phyloP scores from a whole-genome alignment of 2,329 filamentous ascomycete species.

The Microdochium trichocladiopsis region DNA sequence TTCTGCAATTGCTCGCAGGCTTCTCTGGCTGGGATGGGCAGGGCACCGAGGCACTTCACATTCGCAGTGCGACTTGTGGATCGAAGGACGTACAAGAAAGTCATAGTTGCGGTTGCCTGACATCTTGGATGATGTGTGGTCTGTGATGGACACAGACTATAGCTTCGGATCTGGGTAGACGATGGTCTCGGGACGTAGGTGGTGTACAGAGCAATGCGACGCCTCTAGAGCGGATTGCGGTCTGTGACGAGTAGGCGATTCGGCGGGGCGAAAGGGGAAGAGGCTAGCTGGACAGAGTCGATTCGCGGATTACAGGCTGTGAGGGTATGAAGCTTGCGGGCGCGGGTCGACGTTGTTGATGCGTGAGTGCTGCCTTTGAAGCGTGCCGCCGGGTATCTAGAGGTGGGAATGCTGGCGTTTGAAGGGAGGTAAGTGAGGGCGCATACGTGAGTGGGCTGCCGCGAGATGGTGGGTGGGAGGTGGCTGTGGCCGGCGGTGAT shows the following conservation, averaged over 20 bases:
- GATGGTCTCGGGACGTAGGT: not conserved
- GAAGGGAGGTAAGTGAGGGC: not conserved
- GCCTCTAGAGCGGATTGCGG: not conserved
- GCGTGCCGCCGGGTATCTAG: not conserved
- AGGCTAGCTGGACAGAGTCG: not conserved
- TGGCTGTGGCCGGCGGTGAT: not conserved
- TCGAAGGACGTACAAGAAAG: slow-evolving; percentile 71
- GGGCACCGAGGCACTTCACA: no score
- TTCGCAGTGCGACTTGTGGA: slow-evolving; percentile 7
- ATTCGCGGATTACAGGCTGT: not conserved
- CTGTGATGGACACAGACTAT: slow-evolving; percentile 12
- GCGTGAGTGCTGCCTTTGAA: not conserved
- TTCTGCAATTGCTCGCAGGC: no score
- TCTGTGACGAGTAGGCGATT: not conserved
- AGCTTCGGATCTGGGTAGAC: not conserved
- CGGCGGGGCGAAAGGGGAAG: not conserved
- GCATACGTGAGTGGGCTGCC: not conserved
- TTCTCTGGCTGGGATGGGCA: no score
- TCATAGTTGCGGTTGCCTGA: slow-evolving; percentile 98
- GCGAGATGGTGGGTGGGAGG: not conserved
- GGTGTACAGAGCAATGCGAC: not conserved
- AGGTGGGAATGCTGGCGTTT: not conserved
- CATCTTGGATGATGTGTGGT: slow-evolving; percentile 50
- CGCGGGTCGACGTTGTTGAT: not conserved
- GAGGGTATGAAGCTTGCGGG: not conserved